Evolutionary conservation across 257 asterid genomes (phyloP).

Genomic region (Solanum piurae): DNA sequence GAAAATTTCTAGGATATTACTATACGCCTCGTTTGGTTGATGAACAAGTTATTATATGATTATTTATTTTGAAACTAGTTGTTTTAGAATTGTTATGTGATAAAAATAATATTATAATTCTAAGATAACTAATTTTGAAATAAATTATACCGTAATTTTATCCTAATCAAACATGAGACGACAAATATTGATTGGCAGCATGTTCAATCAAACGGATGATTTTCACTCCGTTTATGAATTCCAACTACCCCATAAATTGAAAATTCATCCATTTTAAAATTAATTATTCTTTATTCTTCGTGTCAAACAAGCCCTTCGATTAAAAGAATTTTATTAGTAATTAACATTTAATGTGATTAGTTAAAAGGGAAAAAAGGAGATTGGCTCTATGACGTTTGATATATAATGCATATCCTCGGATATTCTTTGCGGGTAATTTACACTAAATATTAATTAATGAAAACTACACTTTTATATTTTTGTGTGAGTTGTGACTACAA

Average conservation of each 20-base stretch:
- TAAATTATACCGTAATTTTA: no score
- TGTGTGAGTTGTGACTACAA: no score
- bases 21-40: neutral
- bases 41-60: neutral
- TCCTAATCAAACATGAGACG: no score
- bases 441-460: neutral
- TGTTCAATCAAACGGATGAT: neutral
- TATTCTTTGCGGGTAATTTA: slow-evolving; percentile 4
- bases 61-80: neutral
- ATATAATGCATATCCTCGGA: slow-evolving; percentile 6
- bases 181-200: neutral
- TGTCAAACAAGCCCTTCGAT: neutral
- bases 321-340: neutral
- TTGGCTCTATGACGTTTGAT: neutral
- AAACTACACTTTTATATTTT: neutral
- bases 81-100: no score
- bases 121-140: neutral
- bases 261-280: no score
- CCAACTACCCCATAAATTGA: neutral
- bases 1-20: neutral
- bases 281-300: no score
- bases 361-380: neutral
- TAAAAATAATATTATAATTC: neutral
- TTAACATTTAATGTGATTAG: neutral
- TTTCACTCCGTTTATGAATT: neutral